Base-by-base conservation (phyloP, 2,329 filamentous ascomycete species). In the Polytolypa hystricis region DNA sequence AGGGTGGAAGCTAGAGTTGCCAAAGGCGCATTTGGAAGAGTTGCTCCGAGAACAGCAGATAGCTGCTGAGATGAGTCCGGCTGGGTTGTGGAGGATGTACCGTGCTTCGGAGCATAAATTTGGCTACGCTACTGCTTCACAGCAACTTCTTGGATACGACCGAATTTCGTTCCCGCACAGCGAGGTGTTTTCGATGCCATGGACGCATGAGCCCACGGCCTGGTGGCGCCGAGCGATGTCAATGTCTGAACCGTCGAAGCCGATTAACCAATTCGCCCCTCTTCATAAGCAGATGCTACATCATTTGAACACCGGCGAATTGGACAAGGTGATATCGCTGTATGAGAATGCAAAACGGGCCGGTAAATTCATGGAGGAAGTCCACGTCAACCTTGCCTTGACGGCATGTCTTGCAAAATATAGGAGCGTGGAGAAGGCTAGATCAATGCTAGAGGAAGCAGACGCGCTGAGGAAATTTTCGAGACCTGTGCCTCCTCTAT, bases 61-160 rank as follows among this genome's bases (percentile, higher is more conserved):
- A n/a, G 48, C 55, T 30, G 52, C 56, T 37, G 53, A 59, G 40
- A 46, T 52, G 11, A 49, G 51, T 5, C 56, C 58, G 1, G 50
- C 55, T 11, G 58, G 61, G 4, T 50, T 61, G 33, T 63, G 60
- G 59, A 52, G 58, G 29, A 58, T 63, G 56, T 48, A 61, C 15
- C 56, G 59, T 33, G 54, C 58, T 6, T 57, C 59, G 7, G 54
- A 56, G 30, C 42, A 51, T 11, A 52, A 56, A 30, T 48, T 55
- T 33, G 49, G 51, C 7, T 47, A 54, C 31, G 45, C 51, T 17
- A 45, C 58, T 28, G 44, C 48, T 25, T 58, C 57, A 5, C 51
- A 52, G 21, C 56, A 53, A 21, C 48, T 64, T 16, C 45, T 63
- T 27, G 60, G 59, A 36, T 52, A 53, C 31, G 54, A 58, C 35